Conservation (phyloP, 1,139 yeast genomes). For the Debaryomyces nepalensis region DNA sequence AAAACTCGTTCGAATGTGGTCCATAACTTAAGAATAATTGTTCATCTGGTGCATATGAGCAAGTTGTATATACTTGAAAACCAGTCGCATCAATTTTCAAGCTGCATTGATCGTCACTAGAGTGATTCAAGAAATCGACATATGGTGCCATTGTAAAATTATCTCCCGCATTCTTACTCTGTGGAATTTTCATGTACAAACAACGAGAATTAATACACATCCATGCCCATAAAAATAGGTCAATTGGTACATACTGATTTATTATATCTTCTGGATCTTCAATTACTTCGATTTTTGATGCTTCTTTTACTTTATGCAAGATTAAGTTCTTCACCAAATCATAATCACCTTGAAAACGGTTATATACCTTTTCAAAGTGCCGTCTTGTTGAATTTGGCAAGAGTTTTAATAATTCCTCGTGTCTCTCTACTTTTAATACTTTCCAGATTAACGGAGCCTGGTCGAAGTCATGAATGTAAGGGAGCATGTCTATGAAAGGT, state of each 20-base stretch:
- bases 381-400: constrained; percentile 45
- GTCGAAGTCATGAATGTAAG: constrained; percentile 51
- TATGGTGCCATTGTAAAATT: constrained; percentile 91
- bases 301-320: constrained; percentile 15
- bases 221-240: constrained; percentile 70
- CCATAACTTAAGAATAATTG: constrained; percentile 83
- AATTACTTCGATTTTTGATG: constrained; percentile 1
- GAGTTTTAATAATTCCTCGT: constrained; percentile 31
- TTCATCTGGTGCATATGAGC: constrained; percentile 44
- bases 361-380: constrained; percentile 41
- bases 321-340: constrained; percentile 30
- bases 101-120: constrained; percentile 56
- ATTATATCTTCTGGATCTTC: not conserved
- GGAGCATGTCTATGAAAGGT: constrained; percentile 65
- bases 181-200: constrained; percentile 72
- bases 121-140: constrained; percentile 87
- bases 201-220: constrained; percentile 90
- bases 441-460: constrained; percentile 60
- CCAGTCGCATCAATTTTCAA: constrained; percentile 53
- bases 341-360: constrained; percentile 45
- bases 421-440: constrained; percentile 27
- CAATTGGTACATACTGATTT: constrained; percentile 17
- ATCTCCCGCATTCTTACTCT: constrained; percentile 52
- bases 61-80: constrained; percentile 52
- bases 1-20: constrained; percentile 80